Conservation (phyloP, 352 stramenopile species). For the Globisporangium iwayamae region DNA sequence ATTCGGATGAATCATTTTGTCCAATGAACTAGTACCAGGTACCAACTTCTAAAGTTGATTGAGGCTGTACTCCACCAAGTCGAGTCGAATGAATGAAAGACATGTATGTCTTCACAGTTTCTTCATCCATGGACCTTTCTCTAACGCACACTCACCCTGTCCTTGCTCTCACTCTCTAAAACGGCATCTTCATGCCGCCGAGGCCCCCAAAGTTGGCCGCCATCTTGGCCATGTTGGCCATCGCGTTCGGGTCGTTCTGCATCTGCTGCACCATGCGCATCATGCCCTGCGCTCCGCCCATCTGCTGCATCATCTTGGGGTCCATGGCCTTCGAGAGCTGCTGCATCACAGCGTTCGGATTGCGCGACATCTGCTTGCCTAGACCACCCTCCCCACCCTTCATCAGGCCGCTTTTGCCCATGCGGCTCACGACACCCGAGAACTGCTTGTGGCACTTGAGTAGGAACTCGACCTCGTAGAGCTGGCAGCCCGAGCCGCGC, state of each 20-base stretch:
- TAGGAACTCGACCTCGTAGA: slow-evolving; percentile 90
- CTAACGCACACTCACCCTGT: not conserved
- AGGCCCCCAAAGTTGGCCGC: slow-evolving; percentile 38
- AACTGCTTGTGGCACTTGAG: slow-evolving; percentile 97
- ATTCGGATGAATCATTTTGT: no score
- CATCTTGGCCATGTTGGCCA: slow-evolving; percentile 83
- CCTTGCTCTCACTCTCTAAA: slow-evolving; percentile 25
- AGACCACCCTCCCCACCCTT: slow-evolving; percentile 84
- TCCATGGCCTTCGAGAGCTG: slow-evolving; percentile 94
- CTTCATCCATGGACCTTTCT: slow-evolving; percentile 1
- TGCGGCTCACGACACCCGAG: slow-evolving; percentile 92
- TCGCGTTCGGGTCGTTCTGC: slow-evolving; percentile 68
- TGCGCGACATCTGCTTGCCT: slow-evolving; percentile 94
- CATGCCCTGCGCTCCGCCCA: slow-evolving; percentile 80
- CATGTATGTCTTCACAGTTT: not conserved
- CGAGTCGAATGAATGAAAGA: not conserved
- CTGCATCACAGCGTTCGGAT: slow-evolving; percentile 96
- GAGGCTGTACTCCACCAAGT: no score
- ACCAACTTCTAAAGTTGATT: no score
- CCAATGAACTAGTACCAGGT: no score
- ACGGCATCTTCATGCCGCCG: slow-evolving; percentile 76
- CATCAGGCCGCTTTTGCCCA: slow-evolving; percentile 96
- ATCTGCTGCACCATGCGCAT: slow-evolving; percentile 96
- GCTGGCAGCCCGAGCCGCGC: slow-evolving; percentile 85
- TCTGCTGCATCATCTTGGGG: slow-evolving; percentile 90